Conservation (phyloP, 306 rosid genomes). For the Rosa persica region DNA sequence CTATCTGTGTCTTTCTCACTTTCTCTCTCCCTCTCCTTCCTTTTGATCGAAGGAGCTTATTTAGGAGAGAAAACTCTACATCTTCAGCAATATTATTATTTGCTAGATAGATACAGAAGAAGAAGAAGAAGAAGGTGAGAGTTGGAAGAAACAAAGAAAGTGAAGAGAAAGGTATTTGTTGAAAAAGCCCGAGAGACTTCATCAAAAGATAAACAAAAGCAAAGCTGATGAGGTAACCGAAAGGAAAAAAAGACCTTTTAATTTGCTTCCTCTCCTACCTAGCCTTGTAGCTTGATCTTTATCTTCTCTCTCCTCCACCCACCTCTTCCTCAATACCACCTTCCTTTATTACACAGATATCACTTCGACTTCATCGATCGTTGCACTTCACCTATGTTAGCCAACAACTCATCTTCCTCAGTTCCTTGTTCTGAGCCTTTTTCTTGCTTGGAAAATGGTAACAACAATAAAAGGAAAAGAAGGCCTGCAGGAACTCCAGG, state of each 20-base stretch:
- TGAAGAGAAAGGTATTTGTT: constrained; percentile 40
- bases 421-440: constrained; percentile 74
- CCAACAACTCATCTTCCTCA: constrained; percentile 59
- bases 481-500: constrained; percentile 99
- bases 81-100: constrained; percentile 25
- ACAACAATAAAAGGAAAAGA: constrained; percentile 72
- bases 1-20: constrained; percentile 24
- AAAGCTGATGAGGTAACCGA: constrained; percentile 68
- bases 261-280: constrained; percentile 5
- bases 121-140: constrained; percentile 47
- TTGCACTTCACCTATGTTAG: constrained; percentile 46
- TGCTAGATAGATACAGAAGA: constrained; percentile 48
- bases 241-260: constrained; percentile 12
- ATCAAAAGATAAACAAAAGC: constrained; percentile 42
- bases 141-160: constrained; percentile 50
- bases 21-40: constrained; percentile 21
- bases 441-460: constrained; percentile 63
- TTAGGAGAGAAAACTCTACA: constrained; percentile 50
- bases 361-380: background rate
- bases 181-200: constrained; percentile 53
- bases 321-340: constrained; percentile 1
- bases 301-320: constrained; percentile 23
- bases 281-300: constrained; percentile 19
- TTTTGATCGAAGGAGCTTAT: constrained; percentile 49
- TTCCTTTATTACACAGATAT: constrained; percentile 15